phyloP scores from a whole-genome alignment of 495 filamentous ascomycete genomes.

The Evansstolkia leycettana region DNA sequence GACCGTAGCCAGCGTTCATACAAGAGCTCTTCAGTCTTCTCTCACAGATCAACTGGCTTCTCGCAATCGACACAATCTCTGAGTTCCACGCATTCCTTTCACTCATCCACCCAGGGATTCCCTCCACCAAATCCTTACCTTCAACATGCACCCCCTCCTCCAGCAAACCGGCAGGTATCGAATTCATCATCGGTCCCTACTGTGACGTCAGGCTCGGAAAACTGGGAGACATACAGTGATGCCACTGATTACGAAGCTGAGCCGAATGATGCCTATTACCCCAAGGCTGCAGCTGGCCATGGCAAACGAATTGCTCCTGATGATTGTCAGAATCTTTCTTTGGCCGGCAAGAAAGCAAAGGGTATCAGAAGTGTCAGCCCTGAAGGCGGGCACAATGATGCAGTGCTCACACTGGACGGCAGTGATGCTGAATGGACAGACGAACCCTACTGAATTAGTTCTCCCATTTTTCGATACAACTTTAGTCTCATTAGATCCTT shows the following conservation, averaged over 20 bases:
- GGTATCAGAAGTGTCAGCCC: constrained; percentile 38
- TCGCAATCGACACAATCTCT: constrained; percentile 31
- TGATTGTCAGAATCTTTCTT: constrained; percentile 33
- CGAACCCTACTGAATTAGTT: constrained; percentile 28
- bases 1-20: constrained; percentile 45
- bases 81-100: constrained; percentile 24
- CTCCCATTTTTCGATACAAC: background rate
- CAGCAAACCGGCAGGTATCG: constrained; percentile 56
- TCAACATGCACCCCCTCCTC: constrained; percentile 31
- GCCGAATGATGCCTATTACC: constrained; percentile 62
- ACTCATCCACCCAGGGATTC: constrained; percentile 25
- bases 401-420: constrained; percentile 29
- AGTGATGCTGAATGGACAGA: constrained; percentile 41
- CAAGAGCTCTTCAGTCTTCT: constrained; percentile 35
- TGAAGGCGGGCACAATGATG: constrained; percentile 22
- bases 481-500: background rate
- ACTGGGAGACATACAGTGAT: constrained; percentile 91
- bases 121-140: constrained; percentile 31
- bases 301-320: constrained; percentile 53
- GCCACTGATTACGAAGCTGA: constrained; percentile 63
- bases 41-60: constrained; percentile 27
- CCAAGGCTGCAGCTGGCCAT: constrained; percentile 55
- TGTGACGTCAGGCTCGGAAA: constrained; percentile 67
- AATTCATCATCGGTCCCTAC: constrained; percentile 53
- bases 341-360: constrained; percentile 40